Evolutionary conservation across 805 yeast genomes (phyloP), one percentile per base, ranked within the genome.

Genomic region (Isabelozyma gotoi): DNA sequence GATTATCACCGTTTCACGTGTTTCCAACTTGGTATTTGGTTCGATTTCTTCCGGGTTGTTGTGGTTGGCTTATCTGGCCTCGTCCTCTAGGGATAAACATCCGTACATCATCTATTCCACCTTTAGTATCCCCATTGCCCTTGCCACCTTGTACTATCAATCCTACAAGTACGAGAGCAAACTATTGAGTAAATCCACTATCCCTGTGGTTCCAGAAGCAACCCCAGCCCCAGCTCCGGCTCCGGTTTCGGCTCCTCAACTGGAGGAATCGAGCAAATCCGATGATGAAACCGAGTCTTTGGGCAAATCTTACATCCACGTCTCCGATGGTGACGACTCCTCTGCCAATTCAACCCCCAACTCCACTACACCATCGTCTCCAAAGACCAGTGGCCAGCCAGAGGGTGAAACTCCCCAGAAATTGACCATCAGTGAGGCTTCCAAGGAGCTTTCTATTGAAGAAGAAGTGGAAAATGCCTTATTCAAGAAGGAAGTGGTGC

Each of bases 101-200:
- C 94, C 94, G 16, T 86, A 85, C 59, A 73, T 86, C 56, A 56
- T 86, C 11, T 86, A 86, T 59, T 71, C 85, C 38, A 73, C 84
- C n/a, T 39, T 78, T 6, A 78, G 80, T n/a, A 73, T 74, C 24
- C 79, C 81, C 7, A 36, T 69, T 31, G 68, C 80, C 7, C 46
- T 65, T n/a, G 57, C 55, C 2, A 55, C 51, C 35, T 40, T 58
- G 27, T 46, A 43, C 39, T 52, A 49, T 33, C 50, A 47, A 18
- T 48, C 55, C 10, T 55, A 42, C 38, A 36, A 38, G 7, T 38
- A 40, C 42, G 65, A 60, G 27, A 40, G 43, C 38, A 50, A 49
- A 19, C 39, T 60, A 27, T 46, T 61, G 35, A 20, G 18, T 7
- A 36, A 36, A 14, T 32, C 37, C 31, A 21, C n/a, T 3, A 16